These are phyloP conservation scores for Oldenlandia corymbosa DNA, from an alignment of 257 asterid genomes.

Conservation along the genomic window DNA sequence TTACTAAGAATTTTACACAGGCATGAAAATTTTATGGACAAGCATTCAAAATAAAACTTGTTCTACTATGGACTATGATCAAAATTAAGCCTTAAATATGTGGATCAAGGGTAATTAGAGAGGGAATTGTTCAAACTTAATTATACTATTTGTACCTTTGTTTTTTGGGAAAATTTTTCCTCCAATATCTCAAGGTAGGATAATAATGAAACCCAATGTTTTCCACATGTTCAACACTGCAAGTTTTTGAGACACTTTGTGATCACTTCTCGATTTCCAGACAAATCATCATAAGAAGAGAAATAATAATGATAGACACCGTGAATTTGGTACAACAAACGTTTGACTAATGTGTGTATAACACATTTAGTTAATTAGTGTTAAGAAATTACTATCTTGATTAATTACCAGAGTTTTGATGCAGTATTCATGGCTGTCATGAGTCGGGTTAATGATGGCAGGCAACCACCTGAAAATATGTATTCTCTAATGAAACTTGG, in stretches of 20 bases:
- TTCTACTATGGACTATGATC: too few species aligned
- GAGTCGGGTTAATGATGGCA: constrained; percentile 71
- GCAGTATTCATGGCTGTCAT: constrained; percentile 76
- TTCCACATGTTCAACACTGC: constrained; percentile 80
- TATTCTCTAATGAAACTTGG: constrained; percentile 83
- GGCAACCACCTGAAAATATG: constrained; percentile 81
- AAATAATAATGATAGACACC: neutral
- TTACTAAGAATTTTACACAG: constrained; percentile 25
- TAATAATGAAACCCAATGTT: constrained; percentile 82
- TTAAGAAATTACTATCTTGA: too few species aligned
- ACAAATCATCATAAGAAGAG: neutral
- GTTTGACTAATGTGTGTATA: too few species aligned
- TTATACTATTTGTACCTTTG: constrained; percentile 37
- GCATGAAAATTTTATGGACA: too few species aligned
- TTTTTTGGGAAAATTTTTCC: constrained; percentile 59
- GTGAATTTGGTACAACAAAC: too few species aligned
- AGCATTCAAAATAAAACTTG: too few species aligned
- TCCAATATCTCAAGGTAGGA: constrained; percentile 79
- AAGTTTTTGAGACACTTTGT: constrained; percentile 7
- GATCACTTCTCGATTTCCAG: neutral
- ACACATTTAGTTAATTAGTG: too few species aligned
- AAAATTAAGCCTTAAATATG: too few species aligned
- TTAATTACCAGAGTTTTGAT: constrained; percentile 78
- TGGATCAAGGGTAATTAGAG: too few species aligned
- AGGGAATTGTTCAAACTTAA: too few species aligned